Base-by-base conservation (phyloP, 1,284 basidiomycete genomes). In the Pascua sp. region DNA sequence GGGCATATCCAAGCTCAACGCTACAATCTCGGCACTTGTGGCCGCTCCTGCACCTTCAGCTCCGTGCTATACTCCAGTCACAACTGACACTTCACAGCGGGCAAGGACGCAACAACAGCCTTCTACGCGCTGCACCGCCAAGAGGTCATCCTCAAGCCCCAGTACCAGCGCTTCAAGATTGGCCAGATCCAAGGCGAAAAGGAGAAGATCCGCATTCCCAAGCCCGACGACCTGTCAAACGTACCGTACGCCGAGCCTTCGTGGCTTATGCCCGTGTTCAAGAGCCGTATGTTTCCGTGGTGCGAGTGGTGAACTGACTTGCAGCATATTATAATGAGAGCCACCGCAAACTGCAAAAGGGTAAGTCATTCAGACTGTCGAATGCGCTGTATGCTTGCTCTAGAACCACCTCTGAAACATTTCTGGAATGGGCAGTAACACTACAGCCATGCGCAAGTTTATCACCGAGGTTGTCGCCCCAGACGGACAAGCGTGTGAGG, bases 191-290 rank as follows among this genome's bases (percentile, higher is more conserved):
- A 84, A 44, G 87, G 84, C 42, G 84, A 88, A 75, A 77, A 83
- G 71, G 72, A 73, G 15, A 79, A 82, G 59, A 79, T 85, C 56
- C 83, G 88, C 55, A 75, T 79, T 47, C 78, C 82, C 12, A 71
- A 81, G 17, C 70, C 80, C 0, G 89, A 88, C 32, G 80, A 83
- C 60, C 71, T 86, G 44, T 87, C 71, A 3, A 64, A 56, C 42
- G 72, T 93, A 0, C 91, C 90, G 2, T 91, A 91, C 70, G 89
- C 84, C n/a, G 91, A 93, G 70, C 88, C 90, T n/a, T 85, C 85
- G 2, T 93, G 89, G 89, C 84, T 96, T 43, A 80, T 79, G 17
- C 77, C 83, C 8, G 90, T 89, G 0, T 94, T 86, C 78, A 82
- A 84, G 68, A 89, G 83, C 62, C 89, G 24, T 32, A 32, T 32